Percentiles rank a stretch among this genome's conserved stretches.
Conservation (phyloP, 2,329 filamentous ascomycete species). For the Penicillium sclerotiorum region DNA sequence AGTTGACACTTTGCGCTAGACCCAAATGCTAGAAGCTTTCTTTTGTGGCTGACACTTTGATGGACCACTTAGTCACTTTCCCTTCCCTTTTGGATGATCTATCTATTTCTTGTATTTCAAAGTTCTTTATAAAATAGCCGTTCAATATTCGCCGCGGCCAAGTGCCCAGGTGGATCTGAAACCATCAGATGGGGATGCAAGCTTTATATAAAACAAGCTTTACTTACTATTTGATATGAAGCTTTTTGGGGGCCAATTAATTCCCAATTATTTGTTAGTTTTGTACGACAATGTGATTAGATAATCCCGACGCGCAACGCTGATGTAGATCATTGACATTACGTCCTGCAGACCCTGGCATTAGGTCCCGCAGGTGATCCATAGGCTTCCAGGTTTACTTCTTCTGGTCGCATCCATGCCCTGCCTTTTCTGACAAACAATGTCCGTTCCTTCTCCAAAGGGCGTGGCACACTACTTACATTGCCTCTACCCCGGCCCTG, state of each 20-base stretch:
- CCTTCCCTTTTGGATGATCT: no score
- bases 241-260: no score
- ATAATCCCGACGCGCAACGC: conserved; percentile 6
- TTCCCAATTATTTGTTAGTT: no score
- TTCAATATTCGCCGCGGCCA: no score
- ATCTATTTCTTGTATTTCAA: no score
- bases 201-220: no score
- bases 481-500: conserved; percentile 18
- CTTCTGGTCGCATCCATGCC: conserved; percentile 24
- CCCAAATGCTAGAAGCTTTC: conserved; percentile 41
- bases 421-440: conserved; percentile 15
- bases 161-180: no score
- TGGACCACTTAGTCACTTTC: no score
- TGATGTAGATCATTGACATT: neutral
- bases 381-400: neutral
- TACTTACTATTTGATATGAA: no score
- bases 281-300: no score
- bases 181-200: no score
- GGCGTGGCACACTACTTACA: conserved; percentile 25
- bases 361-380: neutral
- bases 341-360: conserved; percentile 5
- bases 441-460: conserved; percentile 23
- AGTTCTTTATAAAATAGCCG: no score
- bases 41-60: conserved; percentile 9
- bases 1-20: conserved; percentile 42